Evolutionary conservation across 805 yeast species (phyloP), one percentile per base, ranked within the genome.

Genomic region (Lipomyces japonicus): DNA sequence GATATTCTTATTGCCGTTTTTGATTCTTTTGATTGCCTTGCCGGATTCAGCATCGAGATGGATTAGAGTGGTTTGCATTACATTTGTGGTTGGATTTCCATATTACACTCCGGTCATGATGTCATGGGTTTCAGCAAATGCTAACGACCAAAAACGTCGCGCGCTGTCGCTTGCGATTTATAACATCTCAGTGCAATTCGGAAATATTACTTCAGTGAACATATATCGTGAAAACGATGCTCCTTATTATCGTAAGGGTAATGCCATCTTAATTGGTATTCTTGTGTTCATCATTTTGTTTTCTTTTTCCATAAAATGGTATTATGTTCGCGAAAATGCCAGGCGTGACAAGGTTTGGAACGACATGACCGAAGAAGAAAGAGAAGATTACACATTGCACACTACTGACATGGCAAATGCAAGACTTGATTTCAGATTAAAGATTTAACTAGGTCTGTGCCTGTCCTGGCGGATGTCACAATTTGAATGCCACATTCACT

Each of bases 161-260:
- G 77, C 87, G 0, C 80, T 83, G 4, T 74, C 82, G 16, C 77
- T 86, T 0, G 80, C 88, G 0, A 53, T 83, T 36, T 81, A 77
- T 62, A 84, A 82, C 61, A 80, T 82, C 71, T 75, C 73, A 61
- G 80, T 79, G 0, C 89, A 84, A 61, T 70, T 78, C 1, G 85
- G 81, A 1, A 64, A 70, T 26, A 78, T 84, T 44, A 68, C 76
- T 4, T 69, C 79, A 2, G 69, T 80, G 10, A 78, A 82, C 60
- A 72, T 84, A 5, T 84, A 82, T 64, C 66, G 81, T 44, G 63
- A 64, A 1, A 74, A 71, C 39, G 90, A 84, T 61, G 71, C 71
- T 34, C 90, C 89, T 1, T 49, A 72, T 31, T 84, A 72, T 32
- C 82, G 83, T 61, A 73, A 74, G 23, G 90, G 89, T 38, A 81